A percentile compares a stretch with the other conserved stretches of the same genome.
phyloP scores from a whole-genome alignment of 257 asterid genomes.

The Solanum lycopersicoides region DNA sequence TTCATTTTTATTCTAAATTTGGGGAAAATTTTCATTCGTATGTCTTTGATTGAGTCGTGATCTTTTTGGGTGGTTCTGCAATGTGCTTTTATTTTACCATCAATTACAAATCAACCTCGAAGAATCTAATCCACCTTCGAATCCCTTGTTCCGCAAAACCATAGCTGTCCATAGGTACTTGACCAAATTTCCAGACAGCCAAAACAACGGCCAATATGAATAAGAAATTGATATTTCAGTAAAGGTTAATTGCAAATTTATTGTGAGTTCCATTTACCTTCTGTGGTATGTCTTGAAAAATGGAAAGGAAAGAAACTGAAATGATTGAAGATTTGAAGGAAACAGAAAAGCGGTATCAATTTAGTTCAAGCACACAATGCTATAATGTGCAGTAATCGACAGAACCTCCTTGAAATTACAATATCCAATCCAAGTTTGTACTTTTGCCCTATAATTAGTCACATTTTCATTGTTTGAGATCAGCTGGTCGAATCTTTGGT shows the following conservation, averaged over 20 bases:
- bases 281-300: background rate
- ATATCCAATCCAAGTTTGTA: background rate
- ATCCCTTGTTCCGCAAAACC: background rate
- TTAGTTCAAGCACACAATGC: background rate
- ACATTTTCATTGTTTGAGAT: background rate
- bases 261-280: background rate
- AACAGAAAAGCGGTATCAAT: background rate
- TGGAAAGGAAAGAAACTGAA: background rate
- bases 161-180: background rate
- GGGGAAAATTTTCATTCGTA: background rate
- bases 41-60: background rate
- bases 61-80: background rate
- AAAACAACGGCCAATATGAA: background rate
- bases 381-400: background rate
- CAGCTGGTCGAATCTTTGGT: background rate
- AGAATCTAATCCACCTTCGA: background rate
- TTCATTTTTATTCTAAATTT: background rate
- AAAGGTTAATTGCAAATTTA: background rate
- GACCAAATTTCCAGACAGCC: background rate
- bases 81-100: background rate
- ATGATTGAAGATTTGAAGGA: background rate
- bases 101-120: background rate
- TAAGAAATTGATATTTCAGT: background rate
- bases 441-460: background rate
- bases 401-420: background rate